Base-by-base conservation (phyloP, 1,284 basidiomycete genomes). In the Mycena sp. region DNA sequence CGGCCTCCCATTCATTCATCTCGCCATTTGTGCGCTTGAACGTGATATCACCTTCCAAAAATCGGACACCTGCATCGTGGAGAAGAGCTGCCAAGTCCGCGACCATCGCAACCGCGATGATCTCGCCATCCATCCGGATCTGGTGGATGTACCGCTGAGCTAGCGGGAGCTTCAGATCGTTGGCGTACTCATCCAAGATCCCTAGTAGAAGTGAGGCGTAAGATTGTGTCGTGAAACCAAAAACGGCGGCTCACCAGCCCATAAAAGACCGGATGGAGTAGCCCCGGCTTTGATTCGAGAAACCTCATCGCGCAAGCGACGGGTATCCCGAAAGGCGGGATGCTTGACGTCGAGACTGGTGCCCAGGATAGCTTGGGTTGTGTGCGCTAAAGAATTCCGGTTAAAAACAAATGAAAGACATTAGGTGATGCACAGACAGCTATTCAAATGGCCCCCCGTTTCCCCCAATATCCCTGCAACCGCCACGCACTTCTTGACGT, bases 41-140 rank as follows among this genome's bases (percentile, higher is more conserved):
- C n/a, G n/a, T n/a, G n/a, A n/a, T n/a, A n/a, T n/a, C n/a, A n/a
- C n/a, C n/a, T n/a, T n/a, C n/a, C n/a, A n/a, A n/a, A n/a, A n/a
- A n/a, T n/a, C n/a, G n/a, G n/a, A n/a, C n/a, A n/a, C n/a, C n/a
- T n/a, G n/a, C n/a, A n/a, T n/a, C n/a, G n/a, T n/a, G n/a, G n/a
- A n/a, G n/a, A n/a, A n/a, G n/a, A n/a, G n/a, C n/a, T n/a, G n/a
- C n/a, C n/a, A n/a, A n/a, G n/a, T n/a, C n/a, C n/a, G n/a, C n/a
- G n/a, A n/a, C n/a, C n/a, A n/a, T n/a, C n/a, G n/a, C n/a, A n/a
- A n/a, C n/a, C n/a, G n/a, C n/a, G n/a, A n/a, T n/a, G n/a, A n/a
- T n/a, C 5, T 21, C 28, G 4, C 61, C 61, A 6, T 62, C 46
- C 46, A 56, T 57, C 4, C 48, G 54, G 23, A 62, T 51, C 0